These are phyloP conservation scores for Xylaria sp. DNA, from an alignment of 2,329 filamentous ascomycete genomes.

Conservation along the genomic window DNA sequence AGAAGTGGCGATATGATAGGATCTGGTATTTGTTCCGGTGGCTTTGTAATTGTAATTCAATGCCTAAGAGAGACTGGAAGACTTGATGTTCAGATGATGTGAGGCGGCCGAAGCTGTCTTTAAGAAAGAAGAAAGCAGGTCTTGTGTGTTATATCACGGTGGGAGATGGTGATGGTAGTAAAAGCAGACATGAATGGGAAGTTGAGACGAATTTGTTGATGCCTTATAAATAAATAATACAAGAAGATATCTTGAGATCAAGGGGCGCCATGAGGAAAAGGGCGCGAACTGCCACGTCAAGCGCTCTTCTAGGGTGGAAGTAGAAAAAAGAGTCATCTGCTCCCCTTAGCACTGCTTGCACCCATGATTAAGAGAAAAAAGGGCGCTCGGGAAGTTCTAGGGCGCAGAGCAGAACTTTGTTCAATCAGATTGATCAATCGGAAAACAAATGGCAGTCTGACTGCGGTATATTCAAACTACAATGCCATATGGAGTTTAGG, in stretches of 20 bases:
- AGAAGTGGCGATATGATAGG: background rate
- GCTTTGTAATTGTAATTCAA: background rate
- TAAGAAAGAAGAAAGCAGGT: background rate
- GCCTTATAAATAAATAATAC: slow-evolving; percentile 21
- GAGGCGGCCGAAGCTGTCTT: background rate
- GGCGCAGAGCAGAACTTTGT: slow-evolving; percentile 9
- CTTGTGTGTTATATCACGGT: background rate
- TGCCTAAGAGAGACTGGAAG: background rate
- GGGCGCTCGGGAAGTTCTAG: slow-evolving; percentile 10
- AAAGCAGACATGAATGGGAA: background rate
- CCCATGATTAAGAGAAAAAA: background rate
- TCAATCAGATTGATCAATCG: background rate
- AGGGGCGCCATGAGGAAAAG: background rate
- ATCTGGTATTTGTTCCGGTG: background rate
- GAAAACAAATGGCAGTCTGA: slow-evolving; percentile 1
- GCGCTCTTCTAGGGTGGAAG: slow-evolving; percentile 18
- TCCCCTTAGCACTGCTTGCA: slow-evolving; percentile 10
- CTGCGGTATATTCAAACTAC: slow-evolving; percentile 13
- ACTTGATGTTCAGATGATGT: background rate
- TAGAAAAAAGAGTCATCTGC: slow-evolving; percentile 34
- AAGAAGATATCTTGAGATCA: background rate
- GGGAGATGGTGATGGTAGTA: background rate
- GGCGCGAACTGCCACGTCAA: slow-evolving; percentile 33
- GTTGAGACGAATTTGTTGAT: background rate
- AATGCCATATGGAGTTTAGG: slow-evolving; percentile 11